These are phyloP conservation scores for Colletotrichum sp. DNA, from an alignment of 2,329 filamentous ascomycete species.

Conservation along the genomic window DNA sequence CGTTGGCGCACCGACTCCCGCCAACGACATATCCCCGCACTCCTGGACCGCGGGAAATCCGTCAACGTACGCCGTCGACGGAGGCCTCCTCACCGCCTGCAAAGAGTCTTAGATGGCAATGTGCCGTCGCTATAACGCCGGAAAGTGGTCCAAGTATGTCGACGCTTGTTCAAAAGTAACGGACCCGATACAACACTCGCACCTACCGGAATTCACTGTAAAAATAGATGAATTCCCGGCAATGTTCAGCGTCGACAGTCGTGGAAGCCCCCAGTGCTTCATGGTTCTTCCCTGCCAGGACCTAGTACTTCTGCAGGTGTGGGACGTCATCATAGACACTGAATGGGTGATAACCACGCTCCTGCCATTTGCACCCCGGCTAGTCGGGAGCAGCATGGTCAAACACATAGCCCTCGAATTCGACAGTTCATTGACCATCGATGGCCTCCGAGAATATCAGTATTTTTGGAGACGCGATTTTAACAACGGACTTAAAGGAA, in stretches of 20 bases:
- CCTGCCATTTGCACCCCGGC: background rate
- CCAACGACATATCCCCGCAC: background rate
- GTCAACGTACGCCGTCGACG: background rate
- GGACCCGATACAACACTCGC: background rate
- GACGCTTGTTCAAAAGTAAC: background rate
- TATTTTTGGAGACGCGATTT: background rate
- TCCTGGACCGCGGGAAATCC: background rate
- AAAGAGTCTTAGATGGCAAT: background rate
- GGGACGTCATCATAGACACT: background rate
- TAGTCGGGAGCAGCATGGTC: background rate
- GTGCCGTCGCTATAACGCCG: background rate
- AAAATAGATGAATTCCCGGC: background rate
- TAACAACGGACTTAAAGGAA: too few species aligned
- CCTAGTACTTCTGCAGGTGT: background rate
- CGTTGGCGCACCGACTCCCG: background rate
- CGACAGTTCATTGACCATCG: background rate
- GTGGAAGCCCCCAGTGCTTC: background rate
- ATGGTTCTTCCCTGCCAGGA: background rate
- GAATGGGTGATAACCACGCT: background rate
- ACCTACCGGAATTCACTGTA: fast-evolving
- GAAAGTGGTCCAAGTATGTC: background rate
- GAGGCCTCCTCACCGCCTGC: background rate
- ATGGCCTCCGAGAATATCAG: background rate
- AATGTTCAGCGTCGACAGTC: background rate
- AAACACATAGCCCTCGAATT: background rate